Conservation (phyloP, 176 grass and related monocot species). For the Panicum miliaceum region DNA sequence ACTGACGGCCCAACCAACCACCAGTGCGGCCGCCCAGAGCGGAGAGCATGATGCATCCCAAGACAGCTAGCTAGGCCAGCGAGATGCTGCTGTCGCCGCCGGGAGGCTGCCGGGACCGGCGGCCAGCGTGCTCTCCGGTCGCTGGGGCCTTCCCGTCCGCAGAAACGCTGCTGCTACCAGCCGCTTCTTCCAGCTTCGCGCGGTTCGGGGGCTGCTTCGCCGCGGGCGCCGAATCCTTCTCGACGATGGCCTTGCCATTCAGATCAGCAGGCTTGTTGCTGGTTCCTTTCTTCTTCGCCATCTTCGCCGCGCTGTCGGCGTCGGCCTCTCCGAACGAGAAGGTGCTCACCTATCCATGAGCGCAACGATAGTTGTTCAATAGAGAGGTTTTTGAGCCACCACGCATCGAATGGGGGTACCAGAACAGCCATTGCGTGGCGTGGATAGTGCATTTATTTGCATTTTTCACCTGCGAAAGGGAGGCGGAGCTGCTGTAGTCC, state of each 20-base stretch:
- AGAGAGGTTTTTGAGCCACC: not conserved
- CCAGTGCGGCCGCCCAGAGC: not conserved
- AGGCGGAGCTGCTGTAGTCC: constrained; percentile 28
- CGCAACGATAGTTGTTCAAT: constrained; percentile 6
- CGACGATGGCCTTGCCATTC: constrained; percentile 62
- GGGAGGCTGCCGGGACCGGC: constrained; percentile 66
- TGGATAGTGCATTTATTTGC: constrained; percentile 40
- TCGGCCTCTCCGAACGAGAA: constrained; percentile 71
- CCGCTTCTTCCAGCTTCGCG: constrained; percentile 66
- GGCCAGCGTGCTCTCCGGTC: constrained; percentile 49
- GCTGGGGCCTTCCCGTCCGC: constrained; percentile 54
- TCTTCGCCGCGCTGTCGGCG: constrained; percentile 46
- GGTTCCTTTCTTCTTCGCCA: constrained; percentile 59
- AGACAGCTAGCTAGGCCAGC: constrained; percentile 51
- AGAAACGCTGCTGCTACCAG: constrained; percentile 65
- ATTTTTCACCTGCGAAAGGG: constrained; percentile 35
- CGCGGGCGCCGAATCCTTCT: constrained; percentile 38
- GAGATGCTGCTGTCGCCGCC: constrained; percentile 85
- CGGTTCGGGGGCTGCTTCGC: constrained; percentile 56
- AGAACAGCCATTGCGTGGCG: not conserved
- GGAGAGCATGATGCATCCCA: not conserved
- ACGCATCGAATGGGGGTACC: not conserved
- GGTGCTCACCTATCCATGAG: constrained; percentile 48
- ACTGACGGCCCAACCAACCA: constrained; percentile 20
- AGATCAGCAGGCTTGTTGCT: constrained; percentile 59